Conservation (phyloP, 345 rosid genomes). For the Durio zibethinus region DNA sequence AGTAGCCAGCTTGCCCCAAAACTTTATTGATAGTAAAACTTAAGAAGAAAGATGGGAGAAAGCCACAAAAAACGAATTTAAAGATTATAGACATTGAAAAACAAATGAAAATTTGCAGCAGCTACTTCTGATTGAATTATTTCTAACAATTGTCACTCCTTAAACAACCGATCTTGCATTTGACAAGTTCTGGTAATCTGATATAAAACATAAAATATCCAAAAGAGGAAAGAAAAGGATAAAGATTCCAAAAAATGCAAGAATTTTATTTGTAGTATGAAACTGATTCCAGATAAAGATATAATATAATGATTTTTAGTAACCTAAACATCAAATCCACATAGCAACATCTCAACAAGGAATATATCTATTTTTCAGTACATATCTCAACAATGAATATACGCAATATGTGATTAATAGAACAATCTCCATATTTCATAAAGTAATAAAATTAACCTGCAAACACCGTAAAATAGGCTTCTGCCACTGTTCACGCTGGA, state of each 20-base stretch:
- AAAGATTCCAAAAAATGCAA: neutral
- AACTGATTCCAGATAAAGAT: no score
- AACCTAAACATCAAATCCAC: neutral
- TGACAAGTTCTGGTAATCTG: neutral
- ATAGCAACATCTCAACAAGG: neutral
- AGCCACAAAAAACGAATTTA: neutral
- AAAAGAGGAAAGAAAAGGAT: neutral
- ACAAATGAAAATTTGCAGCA: neutral
- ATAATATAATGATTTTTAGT: no score
- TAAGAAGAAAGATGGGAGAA: neutral
- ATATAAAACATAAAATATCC: neutral
- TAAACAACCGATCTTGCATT: neutral
- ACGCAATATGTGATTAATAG: neutral
- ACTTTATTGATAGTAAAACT: neutral
- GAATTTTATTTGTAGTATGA: neutral
- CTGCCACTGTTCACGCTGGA: slow-evolving; percentile 95
- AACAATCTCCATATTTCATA: slow-evolving; percentile 1
- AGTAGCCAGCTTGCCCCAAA: neutral
- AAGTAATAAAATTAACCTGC: slow-evolving; percentile 60
- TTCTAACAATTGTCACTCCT: neutral
- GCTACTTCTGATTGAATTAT: neutral
- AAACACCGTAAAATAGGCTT: slow-evolving; percentile 93
- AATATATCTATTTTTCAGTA: neutral
- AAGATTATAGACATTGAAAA: neutral
- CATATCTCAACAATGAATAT: neutral